These are phyloP conservation scores for Xenosphaeropsis pyriputrescens DNA, from an alignment of 2,329 filamentous ascomycete genomes.

Conservation along the genomic window DNA sequence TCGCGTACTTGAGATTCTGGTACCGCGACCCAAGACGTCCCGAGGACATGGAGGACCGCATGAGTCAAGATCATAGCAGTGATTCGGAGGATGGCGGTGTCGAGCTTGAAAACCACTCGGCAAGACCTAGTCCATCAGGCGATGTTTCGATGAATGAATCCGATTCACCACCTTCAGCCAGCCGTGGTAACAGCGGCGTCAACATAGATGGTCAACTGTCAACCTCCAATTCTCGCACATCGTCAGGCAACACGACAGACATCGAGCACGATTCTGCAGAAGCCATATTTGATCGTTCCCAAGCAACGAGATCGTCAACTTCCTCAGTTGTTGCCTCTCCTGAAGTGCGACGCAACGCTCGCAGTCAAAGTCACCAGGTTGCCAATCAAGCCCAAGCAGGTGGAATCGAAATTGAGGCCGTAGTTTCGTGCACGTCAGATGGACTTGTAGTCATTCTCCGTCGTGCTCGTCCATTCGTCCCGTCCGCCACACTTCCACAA, in stretches of 20 bases:
- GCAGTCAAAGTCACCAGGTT: too few species aligned
- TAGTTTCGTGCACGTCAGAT: conserved; percentile 85
- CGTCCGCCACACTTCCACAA: conserved; percentile 29
- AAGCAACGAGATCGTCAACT: conserved; percentile 8
- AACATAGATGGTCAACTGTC: background rate
- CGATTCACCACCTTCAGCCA: too few species aligned
- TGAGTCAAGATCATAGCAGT: conserved; percentile 23
- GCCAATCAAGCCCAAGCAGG: conserved; percentile 14
- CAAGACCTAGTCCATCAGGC: too few species aligned
- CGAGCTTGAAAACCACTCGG: conserved; percentile 19
- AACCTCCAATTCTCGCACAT: conserved; percentile 15
- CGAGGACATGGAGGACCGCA: conserved; percentile 29
- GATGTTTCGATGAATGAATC: too few species aligned
- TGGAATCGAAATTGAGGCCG: conserved; percentile 62
- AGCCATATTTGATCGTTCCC: conserved; percentile 25
- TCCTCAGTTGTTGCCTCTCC: conserved; percentile 13
- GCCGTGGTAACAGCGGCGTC: background rate
- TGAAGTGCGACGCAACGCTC: conserved; percentile 12
- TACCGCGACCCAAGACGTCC: conserved; percentile 58
- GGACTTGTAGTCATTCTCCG: conserved; percentile 72
- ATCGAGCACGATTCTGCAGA: conserved; percentile 21
- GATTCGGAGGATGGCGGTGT: conserved; percentile 31
- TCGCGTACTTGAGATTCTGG: conserved; percentile 78
- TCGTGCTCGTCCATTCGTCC: conserved; percentile 56
- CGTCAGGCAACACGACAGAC: conserved; percentile 29